These are phyloP conservation scores for Crithidia bombi DNA, from an alignment of 208 protist species.

Conservation along the genomic window DNA sequence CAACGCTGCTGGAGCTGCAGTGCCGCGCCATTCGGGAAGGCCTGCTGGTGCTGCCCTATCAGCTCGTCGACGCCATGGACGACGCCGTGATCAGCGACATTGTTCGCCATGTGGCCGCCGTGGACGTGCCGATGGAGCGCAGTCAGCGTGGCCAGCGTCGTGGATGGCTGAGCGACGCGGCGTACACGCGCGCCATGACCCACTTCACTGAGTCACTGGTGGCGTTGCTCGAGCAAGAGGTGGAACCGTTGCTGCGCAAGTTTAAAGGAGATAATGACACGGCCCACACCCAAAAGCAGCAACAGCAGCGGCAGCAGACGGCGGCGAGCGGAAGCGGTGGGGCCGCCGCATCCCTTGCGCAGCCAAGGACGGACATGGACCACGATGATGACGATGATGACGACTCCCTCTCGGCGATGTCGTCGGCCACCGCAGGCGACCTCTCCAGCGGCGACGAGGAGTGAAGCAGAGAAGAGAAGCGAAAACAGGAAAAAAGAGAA, in stretches of 20 bases:
- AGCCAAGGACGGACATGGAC: constrained; percentile 3
- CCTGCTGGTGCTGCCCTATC: constrained; percentile 29
- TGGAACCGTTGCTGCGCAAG: constrained; percentile 53
- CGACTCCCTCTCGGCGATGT: constrained; percentile 20
- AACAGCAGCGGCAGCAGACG: not conserved
- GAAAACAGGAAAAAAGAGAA: constrained; percentile 12
- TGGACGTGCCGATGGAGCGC: constrained; percentile 31
- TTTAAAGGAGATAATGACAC: constrained; percentile 14
- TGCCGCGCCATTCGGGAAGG: constrained; percentile 41
- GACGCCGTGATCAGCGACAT: constrained; percentile 42
- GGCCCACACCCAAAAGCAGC: not conserved
- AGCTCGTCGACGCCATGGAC: constrained; percentile 61
- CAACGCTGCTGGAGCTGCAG: constrained; percentile 44
- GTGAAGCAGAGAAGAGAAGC: not conserved
- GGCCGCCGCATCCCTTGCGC: not conserved
- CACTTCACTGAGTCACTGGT: constrained; percentile 45
- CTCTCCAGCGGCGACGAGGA: constrained; percentile 18
- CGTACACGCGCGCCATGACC: constrained; percentile 38
- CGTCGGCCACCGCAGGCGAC: constrained; percentile 21
- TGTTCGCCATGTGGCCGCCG: constrained; percentile 11
- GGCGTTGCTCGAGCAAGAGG: constrained; percentile 44
- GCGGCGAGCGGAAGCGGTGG: not conserved
- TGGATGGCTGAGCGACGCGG: constrained; percentile 57
- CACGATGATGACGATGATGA: constrained; percentile 17
- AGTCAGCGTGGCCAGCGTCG: constrained; percentile 28